Percentiles rank a stretch among this genome's conserved stretches.
These are phyloP conservation scores for Chlorella vulgaris DNA, from an alignment of 139 green algal genomes.

Conservation along the genomic window DNA sequence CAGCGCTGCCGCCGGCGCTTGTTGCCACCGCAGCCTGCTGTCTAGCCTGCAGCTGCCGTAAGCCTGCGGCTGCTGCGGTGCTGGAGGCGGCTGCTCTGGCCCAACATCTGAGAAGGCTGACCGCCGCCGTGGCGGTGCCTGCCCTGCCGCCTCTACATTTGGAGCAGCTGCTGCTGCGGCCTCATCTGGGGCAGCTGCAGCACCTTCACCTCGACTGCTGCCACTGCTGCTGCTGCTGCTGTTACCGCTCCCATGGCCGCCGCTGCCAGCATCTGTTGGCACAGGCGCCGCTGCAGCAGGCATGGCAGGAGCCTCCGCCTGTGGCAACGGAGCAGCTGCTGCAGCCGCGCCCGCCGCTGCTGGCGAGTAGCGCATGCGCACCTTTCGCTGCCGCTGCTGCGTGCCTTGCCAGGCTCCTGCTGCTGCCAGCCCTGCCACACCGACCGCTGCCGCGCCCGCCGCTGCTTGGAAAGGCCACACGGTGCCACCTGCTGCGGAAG, in stretches of 20 bases:
- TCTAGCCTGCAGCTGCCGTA: neutral
- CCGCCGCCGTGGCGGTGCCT: neutral
- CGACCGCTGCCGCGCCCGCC: neutral
- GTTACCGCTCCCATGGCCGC: neutral
- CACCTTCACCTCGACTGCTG: neutral
- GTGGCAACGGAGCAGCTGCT: neutral
- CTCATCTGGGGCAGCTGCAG: neutral
- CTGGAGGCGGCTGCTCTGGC: neutral
- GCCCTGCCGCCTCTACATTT: neutral
- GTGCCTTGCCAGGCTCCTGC: neutral
- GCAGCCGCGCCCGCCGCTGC: neutral
- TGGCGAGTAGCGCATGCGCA: slow-evolving; percentile 11
- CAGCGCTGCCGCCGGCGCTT: neutral
- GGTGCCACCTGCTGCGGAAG: slow-evolving; percentile 1
- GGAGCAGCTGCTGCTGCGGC: slow-evolving; percentile 2
- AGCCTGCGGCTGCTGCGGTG: slow-evolving; percentile 8
- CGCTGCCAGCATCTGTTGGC: too few species aligned
- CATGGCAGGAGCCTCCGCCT: neutral
- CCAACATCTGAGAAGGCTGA: slow-evolving; percentile 18
- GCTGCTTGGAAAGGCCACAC: slow-evolving; percentile 27
- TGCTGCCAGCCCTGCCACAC: neutral
- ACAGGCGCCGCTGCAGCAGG: too few species aligned
- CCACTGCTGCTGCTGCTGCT: neutral
- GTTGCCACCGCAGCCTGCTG: neutral
- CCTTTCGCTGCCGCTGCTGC: slow-evolving; percentile 4